Percentiles rank a stretch among this genome's conserved stretches.
phyloP scores from a whole-genome alignment of 306 rosid genomes.

The Quercus robur region DNA sequence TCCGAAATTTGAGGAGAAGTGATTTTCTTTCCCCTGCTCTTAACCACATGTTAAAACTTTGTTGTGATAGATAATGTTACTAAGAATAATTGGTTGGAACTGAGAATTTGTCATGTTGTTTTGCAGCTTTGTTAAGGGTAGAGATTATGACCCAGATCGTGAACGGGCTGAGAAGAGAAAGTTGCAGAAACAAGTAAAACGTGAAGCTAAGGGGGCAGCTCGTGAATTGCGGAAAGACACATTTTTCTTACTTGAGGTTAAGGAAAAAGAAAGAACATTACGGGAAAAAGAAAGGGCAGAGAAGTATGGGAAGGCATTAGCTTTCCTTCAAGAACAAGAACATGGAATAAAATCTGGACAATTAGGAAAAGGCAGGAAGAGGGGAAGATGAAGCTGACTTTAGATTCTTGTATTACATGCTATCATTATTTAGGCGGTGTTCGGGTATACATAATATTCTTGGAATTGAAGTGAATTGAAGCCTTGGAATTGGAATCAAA shows the following conservation, averaged over 20 bases:
- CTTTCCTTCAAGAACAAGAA: conserved; percentile 90
- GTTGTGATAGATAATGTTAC: not conserved
- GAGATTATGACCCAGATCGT: conserved; percentile 85
- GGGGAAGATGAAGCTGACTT: conserved; percentile 42
- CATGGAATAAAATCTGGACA: conserved; percentile 87
- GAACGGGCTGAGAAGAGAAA: conserved; percentile 62
- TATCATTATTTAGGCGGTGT: not conserved
- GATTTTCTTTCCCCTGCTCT: conserved; percentile 17
- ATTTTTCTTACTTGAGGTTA: conserved; percentile 65
- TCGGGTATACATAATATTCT: not conserved
- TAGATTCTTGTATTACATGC: not conserved
- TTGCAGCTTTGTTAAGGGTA: conserved; percentile 82
- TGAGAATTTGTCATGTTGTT: conserved; percentile 21
- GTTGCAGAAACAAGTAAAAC: conserved; percentile 55
- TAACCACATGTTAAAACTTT: not conserved
- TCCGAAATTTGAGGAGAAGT: conserved; percentile 87
- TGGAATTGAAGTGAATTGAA: not conserved
- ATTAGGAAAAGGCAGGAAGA: conserved; percentile 83
- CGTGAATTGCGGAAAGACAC: conserved; percentile 91
- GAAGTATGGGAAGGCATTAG: conserved; percentile 56
- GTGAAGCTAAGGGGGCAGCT: conserved; percentile 76
- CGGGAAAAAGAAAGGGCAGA: conserved; percentile 67
- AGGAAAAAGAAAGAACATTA: conserved; percentile 54
- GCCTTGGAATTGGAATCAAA: not conserved
- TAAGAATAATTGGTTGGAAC: not conserved